A percentile compares a stretch with the other conserved stretches of the same genome.
Evolutionary conservation across 306 rosid species (phyloP).

Genomic region (Vachellia pachyceras): DNA sequence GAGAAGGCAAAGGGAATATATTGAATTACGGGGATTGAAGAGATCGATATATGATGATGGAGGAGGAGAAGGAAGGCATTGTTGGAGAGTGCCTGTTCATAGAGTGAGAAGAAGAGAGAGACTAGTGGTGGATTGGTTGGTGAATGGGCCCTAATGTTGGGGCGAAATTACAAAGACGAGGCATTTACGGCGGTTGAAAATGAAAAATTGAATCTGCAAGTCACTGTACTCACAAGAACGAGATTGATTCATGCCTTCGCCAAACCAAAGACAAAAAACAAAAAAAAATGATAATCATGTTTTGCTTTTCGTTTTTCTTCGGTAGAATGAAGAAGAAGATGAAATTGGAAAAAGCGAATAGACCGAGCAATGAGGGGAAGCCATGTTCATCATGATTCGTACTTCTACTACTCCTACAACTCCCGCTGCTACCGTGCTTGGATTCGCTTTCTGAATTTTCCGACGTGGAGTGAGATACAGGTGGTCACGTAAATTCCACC

Average conservation of each 20-base stretch:
- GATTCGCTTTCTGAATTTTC: background rate
- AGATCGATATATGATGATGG: background rate
- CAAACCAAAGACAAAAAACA: background rate
- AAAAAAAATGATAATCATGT: background rate
- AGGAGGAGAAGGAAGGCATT: background rate
- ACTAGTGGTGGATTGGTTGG: conserved; percentile 9
- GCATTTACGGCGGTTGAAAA: conserved; percentile 3
- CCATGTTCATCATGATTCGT: background rate
- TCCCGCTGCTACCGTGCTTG: too few species aligned
- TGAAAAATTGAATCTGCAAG: background rate
- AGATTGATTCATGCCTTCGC: background rate
- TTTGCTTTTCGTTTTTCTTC: background rate
- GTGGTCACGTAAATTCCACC: background rate
- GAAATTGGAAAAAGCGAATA: background rate
- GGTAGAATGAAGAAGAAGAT: background rate
- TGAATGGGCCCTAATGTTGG: conserved; percentile 38
- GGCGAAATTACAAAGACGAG: conserved; percentile 29
- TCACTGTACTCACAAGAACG: background rate
- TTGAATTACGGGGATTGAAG: background rate
- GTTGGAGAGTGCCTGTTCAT: background rate
- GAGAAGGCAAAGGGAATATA: background rate
- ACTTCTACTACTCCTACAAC: background rate
- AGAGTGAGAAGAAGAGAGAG: background rate
- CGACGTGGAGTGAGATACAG: background rate
- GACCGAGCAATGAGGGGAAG: background rate